Conservation (phyloP, 108 stramenopile genomes). For the Discostella pseudostelligera region DNA sequence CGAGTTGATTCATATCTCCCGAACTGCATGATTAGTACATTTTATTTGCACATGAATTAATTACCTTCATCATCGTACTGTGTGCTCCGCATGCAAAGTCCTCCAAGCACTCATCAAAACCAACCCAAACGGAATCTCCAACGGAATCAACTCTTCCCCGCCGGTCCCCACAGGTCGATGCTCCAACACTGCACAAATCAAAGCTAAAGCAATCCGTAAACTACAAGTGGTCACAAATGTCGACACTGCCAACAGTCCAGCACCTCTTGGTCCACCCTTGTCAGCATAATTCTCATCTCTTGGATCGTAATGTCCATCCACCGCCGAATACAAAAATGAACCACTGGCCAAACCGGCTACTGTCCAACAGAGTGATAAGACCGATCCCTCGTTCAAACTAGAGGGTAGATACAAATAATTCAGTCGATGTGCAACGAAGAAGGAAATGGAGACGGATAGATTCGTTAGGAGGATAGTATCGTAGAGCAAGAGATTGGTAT, state of each 20-base stretch:
- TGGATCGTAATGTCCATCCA: constrained; percentile 62
- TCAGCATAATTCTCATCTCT: constrained; percentile 31
- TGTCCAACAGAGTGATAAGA: constrained; percentile 62
- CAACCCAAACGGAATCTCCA: constrained; percentile 63
- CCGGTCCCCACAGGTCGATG: constrained; percentile 54
- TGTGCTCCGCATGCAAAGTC: constrained; percentile 45
- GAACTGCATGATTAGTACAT: too few species aligned
- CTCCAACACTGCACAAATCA: constrained; percentile 43
- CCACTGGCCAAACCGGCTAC: constrained; percentile 59
- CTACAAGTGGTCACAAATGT: constrained; percentile 54
- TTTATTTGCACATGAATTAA: too few species aligned
- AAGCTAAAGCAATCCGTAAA: constrained; percentile 52
- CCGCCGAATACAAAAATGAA: constrained; percentile 55
- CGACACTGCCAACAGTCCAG: constrained; percentile 51
- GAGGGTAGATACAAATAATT: constrained; percentile 36
- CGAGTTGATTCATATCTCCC: too few species aligned
- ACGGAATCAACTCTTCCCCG: constrained; percentile 59
- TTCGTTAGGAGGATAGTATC: constrained; percentile 66
- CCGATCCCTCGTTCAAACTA: constrained; percentile 59
- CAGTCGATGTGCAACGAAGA: constrained; percentile 70
- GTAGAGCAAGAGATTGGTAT: constrained; percentile 55
- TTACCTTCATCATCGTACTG: neutral
- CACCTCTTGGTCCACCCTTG: constrained; percentile 57
- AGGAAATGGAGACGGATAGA: constrained; percentile 55
- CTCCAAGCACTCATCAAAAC: constrained; percentile 64